These are phyloP conservation scores for Sorghum bicolor DNA, from an alignment of 176 grass and related monocot species.

Conservation along the genomic window Sorghum_bicolor_NCBIv3 NC_012870.2:4346501-4347000, in stretches of 20 bases:
- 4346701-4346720: neutral
- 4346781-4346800: too few relatives aligned
- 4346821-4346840: neutral
- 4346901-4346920: neutral
- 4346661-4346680: conserved; percentile 17
- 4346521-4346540: too few relatives aligned
- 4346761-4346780: neutral
- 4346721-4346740: neutral
- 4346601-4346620: too few relatives aligned
- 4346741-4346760: too few relatives aligned
- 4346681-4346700: neutral
- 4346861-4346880: neutral
- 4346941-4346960: neutral
- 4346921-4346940: neutral
- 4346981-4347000: neutral
- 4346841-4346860: neutral
- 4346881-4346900: neutral
- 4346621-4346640: conserved; percentile 3
- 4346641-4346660: conserved; percentile 20
- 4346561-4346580: too few relatives aligned
- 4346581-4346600: too few relatives aligned
- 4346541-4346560: too few relatives aligned
- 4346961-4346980: neutral
- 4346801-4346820: neutral
- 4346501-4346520: too few relatives aligned